Conservation (phyloP, 2,329 filamentous ascomycete species). For the Kalmusia sp. region DNA sequence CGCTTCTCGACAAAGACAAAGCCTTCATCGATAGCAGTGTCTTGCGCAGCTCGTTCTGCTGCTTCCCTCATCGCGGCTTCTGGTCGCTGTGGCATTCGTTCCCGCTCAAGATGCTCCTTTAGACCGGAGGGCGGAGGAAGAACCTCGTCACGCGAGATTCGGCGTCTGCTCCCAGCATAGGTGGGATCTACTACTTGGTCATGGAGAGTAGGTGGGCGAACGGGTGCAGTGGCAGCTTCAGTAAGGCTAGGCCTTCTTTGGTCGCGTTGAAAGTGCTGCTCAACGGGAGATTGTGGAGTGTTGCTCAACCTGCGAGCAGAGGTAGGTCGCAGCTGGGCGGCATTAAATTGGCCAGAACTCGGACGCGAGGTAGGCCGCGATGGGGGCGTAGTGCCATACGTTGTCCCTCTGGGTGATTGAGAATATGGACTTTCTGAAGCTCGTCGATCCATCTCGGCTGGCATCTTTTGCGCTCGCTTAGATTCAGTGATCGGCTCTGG, state of each 20-base stretch:
- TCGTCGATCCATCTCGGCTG: constrained; percentile 35
- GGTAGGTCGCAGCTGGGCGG: constrained; percentile 31
- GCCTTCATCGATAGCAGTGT: constrained; percentile 88
- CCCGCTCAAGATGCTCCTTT: constrained; percentile 56
- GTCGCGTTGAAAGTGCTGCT: constrained; percentile 48
- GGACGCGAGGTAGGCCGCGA: constrained; percentile 42
- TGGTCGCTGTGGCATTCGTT: constrained; percentile 49
- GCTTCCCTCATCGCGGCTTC: constrained; percentile 53
- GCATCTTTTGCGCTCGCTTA: constrained; percentile 36
- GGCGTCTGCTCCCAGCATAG: constrained; percentile 64
- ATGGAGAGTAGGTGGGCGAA: constrained; percentile 46
- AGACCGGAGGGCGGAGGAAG: constrained; percentile 54
- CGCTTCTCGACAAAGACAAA: constrained; percentile 96
- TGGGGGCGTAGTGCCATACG: constrained; percentile 39
- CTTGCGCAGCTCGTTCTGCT: constrained; percentile 75
- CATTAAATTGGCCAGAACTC: constrained; percentile 33
- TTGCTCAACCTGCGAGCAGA: constrained; percentile 41
- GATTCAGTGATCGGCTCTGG: constrained; percentile 33
- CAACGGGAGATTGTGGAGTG: constrained; percentile 37
- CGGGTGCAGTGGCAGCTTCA: constrained; percentile 54
- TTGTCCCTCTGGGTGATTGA: constrained; percentile 39
- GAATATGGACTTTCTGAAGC: constrained; percentile 38
- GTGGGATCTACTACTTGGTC: constrained; percentile 43
- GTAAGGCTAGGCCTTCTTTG: constrained; percentile 52
- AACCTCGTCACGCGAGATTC: constrained; percentile 60